These are phyloP conservation scores for Narthecium ossifragum DNA, from an alignment of 106 monocot genomes.

Conservation along the genomic window DNA sequence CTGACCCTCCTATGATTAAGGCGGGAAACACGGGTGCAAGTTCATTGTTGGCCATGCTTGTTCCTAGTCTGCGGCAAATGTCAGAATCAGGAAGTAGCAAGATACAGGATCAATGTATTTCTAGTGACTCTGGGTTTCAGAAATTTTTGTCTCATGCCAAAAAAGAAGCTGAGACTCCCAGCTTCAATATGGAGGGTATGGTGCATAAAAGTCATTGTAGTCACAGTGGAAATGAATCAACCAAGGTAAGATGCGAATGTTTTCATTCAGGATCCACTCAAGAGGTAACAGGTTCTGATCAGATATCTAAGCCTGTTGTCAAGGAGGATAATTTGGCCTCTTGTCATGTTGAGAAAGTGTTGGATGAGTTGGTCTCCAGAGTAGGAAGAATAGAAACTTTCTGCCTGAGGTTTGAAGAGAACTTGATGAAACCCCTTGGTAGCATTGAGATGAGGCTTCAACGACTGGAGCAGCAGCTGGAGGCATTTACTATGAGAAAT, in stretches of 20 bases:
- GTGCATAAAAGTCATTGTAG: slow-evolving; percentile 1
- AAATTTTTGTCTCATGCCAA: slow-evolving; percentile 4
- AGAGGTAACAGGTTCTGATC: slow-evolving; percentile 2
- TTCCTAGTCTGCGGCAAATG: slow-evolving; percentile 63
- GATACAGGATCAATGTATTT: slow-evolving; percentile 18
- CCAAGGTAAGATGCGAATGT: not conserved
- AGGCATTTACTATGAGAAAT: slow-evolving; percentile 25
- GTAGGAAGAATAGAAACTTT: slow-evolving; percentile 63
- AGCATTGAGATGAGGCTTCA: slow-evolving; percentile 72
- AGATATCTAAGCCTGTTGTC: slow-evolving; percentile 7
- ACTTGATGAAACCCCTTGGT: slow-evolving; percentile 57
- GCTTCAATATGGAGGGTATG: not conserved
- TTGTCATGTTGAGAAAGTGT: slow-evolving; percentile 37
- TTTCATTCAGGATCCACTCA: slow-evolving; percentile 1
- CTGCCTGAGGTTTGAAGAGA: slow-evolving; percentile 66
- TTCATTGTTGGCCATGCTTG: slow-evolving; percentile 70
- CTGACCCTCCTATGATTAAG: slow-evolving; percentile 11
- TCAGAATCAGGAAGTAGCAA: slow-evolving; percentile 37
- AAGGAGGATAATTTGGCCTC: slow-evolving; percentile 20
- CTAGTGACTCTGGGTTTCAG: slow-evolving; percentile 9
- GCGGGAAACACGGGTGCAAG: slow-evolving; percentile 27
- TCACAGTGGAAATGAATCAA: not conserved
- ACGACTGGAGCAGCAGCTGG: slow-evolving; percentile 46
- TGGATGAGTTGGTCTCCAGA: slow-evolving; percentile 59
- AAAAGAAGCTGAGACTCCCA: slow-evolving; percentile 14